Evolutionary conservation across 2,329 filamentous ascomycete species (phyloP).

Genomic region (Drechslerella dactyloides): DNA sequence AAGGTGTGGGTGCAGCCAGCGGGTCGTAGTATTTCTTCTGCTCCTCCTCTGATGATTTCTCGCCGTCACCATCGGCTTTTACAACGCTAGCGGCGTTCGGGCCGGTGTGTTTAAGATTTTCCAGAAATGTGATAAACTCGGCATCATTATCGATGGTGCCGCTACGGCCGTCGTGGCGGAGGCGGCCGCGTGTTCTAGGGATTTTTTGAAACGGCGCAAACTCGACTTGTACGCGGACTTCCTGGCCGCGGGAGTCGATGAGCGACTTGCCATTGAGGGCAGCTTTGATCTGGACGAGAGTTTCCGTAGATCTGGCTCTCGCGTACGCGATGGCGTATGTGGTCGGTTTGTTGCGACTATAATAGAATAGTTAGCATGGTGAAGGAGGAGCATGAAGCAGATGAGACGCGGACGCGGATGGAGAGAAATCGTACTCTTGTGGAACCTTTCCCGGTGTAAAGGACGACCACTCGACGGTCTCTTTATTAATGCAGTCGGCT

Average conservation of each 20-base stretch:
- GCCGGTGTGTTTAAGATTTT: constrained; percentile 76
- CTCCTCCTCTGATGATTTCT: constrained; percentile 61
- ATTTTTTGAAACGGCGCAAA: constrained; percentile 84
- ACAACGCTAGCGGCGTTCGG: constrained; percentile 63
- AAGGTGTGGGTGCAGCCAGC: constrained; percentile 51
- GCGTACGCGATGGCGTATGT: constrained; percentile 80
- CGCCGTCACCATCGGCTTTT: constrained; percentile 62
- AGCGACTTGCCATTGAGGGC: constrained; percentile 72
- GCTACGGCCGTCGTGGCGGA: constrained; percentile 79
- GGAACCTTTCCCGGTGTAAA: constrained; percentile 79
- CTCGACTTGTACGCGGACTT: constrained; percentile 70
- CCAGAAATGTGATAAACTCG: constrained; percentile 92
- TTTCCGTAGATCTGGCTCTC: constrained; percentile 74
- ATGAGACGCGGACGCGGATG: constrained; percentile 4
- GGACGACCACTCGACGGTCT: constrained; percentile 82
- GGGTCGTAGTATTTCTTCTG: constrained; percentile 54
- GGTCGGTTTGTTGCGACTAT: constrained; percentile 84
- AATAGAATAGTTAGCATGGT: constrained; percentile 50
- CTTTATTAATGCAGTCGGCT: constrained; percentile 65
- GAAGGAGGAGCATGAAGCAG: constrained; percentile 2
- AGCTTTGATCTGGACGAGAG: constrained; percentile 62
- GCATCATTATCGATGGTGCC: constrained; percentile 96
- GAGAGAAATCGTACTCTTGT: constrained; percentile 68
- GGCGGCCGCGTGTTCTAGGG: constrained; percentile 68
- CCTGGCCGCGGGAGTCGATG: constrained; percentile 73